phyloP scores from a whole-genome alignment of 768 basidiomycete genomes.

The Rhodotorula paludigena region DNA sequence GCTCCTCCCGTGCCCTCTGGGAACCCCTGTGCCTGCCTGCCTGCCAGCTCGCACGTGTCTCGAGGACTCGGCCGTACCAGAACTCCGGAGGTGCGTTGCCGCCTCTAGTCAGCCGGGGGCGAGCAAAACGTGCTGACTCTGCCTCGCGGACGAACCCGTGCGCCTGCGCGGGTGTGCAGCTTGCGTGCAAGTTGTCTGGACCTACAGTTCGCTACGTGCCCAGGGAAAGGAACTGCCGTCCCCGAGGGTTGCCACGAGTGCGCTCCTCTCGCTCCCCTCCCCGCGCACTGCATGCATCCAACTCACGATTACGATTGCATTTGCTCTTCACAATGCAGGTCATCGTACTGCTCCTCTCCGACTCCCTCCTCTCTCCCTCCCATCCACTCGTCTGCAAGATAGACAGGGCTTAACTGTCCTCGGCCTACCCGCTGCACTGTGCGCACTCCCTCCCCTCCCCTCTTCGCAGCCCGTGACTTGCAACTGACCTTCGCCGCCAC shows the following conservation, averaged over 20 bases:
- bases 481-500: neutral
- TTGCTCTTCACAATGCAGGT: too few species aligned
- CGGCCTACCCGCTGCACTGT: conserved; percentile 24
- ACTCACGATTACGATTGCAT: too few species aligned
- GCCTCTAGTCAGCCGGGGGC: neutral
- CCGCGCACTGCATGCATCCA: neutral
- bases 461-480: neutral
- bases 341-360: neutral
- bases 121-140: neutral
- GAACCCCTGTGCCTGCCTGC: too few species aligned
- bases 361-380: neutral
- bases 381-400: neutral
- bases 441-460: neutral
- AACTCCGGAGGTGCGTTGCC: neutral
- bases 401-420: conserved; percentile 35
- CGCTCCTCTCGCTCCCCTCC: too few species aligned
- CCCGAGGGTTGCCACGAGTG: too few species aligned
- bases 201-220: neutral
- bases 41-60: too few species aligned
- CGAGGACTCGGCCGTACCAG: neutral
- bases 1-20: too few species aligned
- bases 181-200: conserved; percentile 2
- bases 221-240: too few species aligned
- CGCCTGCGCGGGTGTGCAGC: too few species aligned
- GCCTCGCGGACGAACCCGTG: neutral